phyloP scores from a whole-genome alignment of 2,329 filamentous ascomycete genomes.

The Neospermospora avenae region DNA sequence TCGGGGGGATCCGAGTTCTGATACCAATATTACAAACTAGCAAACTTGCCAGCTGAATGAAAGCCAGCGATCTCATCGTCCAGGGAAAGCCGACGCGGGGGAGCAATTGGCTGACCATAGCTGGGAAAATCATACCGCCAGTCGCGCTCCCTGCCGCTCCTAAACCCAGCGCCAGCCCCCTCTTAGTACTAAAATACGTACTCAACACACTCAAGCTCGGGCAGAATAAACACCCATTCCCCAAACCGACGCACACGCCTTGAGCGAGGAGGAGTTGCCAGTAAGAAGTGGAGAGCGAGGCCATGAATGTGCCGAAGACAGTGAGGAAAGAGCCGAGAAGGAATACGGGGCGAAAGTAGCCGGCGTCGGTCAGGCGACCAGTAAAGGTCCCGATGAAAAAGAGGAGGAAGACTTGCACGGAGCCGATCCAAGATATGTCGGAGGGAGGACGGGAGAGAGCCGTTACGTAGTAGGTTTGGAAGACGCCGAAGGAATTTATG shows the following conservation, averaged over 20 bases:
- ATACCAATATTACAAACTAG: slow-evolving; percentile 39
- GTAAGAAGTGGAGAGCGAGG: slow-evolving; percentile 39
- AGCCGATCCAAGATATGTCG: slow-evolving; percentile 45
- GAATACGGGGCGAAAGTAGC: slow-evolving; percentile 37
- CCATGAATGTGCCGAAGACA: slow-evolving; percentile 40
- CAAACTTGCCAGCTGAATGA: slow-evolving; percentile 41
- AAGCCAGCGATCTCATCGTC: slow-evolving; percentile 45
- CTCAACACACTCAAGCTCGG: slow-evolving; percentile 39
- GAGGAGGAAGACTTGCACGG: slow-evolving; percentile 42
- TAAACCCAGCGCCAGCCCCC: slow-evolving; percentile 39
- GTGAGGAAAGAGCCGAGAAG: slow-evolving; percentile 32
- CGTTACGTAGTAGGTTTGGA: slow-evolving; percentile 43
- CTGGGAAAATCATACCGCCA: slow-evolving; percentile 44
- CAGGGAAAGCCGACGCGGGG: slow-evolving; percentile 43
- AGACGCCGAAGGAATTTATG: slow-evolving; percentile 42
- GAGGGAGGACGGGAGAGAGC: slow-evolving; percentile 35
- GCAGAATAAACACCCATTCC: slow-evolving; percentile 41
- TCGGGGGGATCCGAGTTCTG: slow-evolving; percentile 40
- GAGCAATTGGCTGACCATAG: slow-evolving; percentile 42
- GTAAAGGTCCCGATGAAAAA: slow-evolving; percentile 41
- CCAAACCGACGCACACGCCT: slow-evolving; percentile 41
- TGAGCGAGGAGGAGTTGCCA: slow-evolving; percentile 45
- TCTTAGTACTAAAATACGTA: slow-evolving; percentile 42
- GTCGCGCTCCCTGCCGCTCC: slow-evolving; percentile 39
- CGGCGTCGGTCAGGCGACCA: slow-evolving; percentile 40